Evolutionary conservation across 208 protist species (phyloP), one percentile per base, ranked within the genome.

Genomic region (Crithidia expoeki): DNA sequence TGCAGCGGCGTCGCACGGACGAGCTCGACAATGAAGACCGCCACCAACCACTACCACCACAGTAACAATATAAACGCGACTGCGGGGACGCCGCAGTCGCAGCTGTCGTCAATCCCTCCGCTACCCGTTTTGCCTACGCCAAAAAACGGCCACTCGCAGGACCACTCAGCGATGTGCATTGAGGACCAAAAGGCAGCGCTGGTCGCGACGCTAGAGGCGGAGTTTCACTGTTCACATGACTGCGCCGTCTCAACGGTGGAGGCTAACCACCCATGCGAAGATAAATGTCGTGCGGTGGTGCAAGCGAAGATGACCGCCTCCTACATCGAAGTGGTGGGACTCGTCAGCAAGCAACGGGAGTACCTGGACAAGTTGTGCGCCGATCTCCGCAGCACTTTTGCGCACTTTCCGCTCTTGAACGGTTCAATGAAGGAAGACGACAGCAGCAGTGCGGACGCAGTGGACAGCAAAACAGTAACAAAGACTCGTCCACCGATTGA

Each of bases 271-370:
- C 81, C 80, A 0, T 40, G 65, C 17, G 59, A 72, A 40, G 51
- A 42, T 2, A 49, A 51, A 36, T 81, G 72, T 33, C 28, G 49
- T 19, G 44, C 52, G 9, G 69, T 76, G 32, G 42, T 90, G 44
- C 28, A 51, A 3, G 68, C 46, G 3, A 91, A 86, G 71, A 66
- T 71, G 65, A 68, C 36, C 7, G 30, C 33, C 5, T 76, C 85
- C 7, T 88, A 76, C 44, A 44, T 91, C 17, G 57, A 90, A 53
- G 79, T 67, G 12, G 55, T 94, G 25, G 77, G 86, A 11, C 67
- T 94, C 14, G 75, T 75, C n/a, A 47, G 42, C 2, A 67, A 57
- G 21, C 88, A 92, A 59, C 40, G 64, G 23, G 64, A 77, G 46
- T 87, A 87, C 50, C 9, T 85, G 17, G 40, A 74, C 25, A 38